Conservation (phyloP, 768 basidiomycete genomes). For the Lactarius hengduanensis region DNA sequence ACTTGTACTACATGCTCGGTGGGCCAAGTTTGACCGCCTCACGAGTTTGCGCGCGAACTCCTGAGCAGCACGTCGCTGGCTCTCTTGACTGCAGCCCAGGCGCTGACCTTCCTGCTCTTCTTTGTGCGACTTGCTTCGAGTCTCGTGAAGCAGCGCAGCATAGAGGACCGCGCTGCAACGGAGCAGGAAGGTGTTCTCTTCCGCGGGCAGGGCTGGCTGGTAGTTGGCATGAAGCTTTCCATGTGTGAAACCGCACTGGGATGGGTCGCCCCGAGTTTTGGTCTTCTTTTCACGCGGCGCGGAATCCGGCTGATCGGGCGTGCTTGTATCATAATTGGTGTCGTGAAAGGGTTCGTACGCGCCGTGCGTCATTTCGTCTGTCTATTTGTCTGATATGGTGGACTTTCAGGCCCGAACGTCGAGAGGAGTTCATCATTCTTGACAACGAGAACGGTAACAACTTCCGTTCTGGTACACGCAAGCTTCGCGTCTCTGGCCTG, state of each 20-base stretch:
- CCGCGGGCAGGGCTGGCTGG: slow-evolving; percentile 66
- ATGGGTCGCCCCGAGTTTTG: slow-evolving; percentile 56
- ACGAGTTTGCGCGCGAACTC: slow-evolving; percentile 50
- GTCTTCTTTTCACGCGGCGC: slow-evolving; percentile 54
- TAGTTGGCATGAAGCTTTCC: slow-evolving; percentile 58
- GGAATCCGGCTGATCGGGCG: slow-evolving; percentile 55
- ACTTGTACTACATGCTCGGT: slow-evolving; percentile 32
- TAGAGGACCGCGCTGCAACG: slow-evolving; percentile 47
- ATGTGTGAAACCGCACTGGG: slow-evolving; percentile 64
- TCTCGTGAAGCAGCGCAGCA: slow-evolving; percentile 49
- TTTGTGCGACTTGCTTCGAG: slow-evolving; percentile 57
- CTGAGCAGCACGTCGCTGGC: slow-evolving; percentile 61
- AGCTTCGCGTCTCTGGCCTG: slow-evolving; percentile 5
- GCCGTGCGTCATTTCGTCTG: background rate
- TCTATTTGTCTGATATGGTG: background rate
- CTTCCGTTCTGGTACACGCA: slow-evolving; percentile 23
- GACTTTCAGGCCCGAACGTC: slow-evolving; percentile 20
- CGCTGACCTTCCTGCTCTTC: slow-evolving; percentile 53
- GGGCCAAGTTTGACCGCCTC: slow-evolving; percentile 41
- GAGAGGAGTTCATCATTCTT: slow-evolving; percentile 26
- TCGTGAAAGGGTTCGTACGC: slow-evolving; percentile 65
- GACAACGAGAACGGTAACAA: slow-evolving; percentile 13
- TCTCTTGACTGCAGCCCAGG: slow-evolving; percentile 57
- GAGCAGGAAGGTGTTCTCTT: slow-evolving; percentile 47
- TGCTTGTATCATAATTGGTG: slow-evolving; percentile 56